Evolutionary conservation across 441 rosid species (phyloP).

Genomic region (Capsella rubella): DNA sequence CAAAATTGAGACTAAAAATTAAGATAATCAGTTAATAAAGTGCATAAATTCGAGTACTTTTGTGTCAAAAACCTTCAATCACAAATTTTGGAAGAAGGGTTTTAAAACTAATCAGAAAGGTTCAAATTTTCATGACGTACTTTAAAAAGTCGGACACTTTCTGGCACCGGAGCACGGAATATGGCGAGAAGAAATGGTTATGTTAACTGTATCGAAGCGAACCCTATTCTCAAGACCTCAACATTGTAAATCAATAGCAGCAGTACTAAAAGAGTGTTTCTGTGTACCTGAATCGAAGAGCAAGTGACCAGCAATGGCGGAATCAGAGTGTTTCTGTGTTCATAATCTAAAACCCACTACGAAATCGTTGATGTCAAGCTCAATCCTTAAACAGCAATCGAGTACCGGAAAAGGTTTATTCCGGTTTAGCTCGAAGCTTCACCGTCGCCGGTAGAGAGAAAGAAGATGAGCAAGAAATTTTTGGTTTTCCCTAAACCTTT

Average conservation of each 20-base stretch:
- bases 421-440: slow-evolving; percentile 16
- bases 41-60: not conserved
- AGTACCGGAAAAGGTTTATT: not conserved
- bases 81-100: not conserved
- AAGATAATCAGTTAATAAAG: not conserved
- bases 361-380: too few relatives aligned
- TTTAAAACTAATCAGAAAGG: slow-evolving; percentile 1
- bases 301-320: too few relatives aligned
- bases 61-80: slow-evolving; percentile 3
- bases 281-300: too few relatives aligned
- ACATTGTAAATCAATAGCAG: too few relatives aligned
- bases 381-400: too few relatives aligned
- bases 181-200: not conserved
- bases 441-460: slow-evolving; percentile 1
- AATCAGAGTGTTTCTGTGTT: too few relatives aligned
- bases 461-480: not conserved
- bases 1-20: not conserved
- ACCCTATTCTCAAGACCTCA: not conserved
- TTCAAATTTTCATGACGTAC: not conserved
- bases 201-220: not conserved
- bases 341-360: too few relatives aligned
- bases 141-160: slow-evolving; percentile 6
- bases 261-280: too few relatives aligned
- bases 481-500: slow-evolving; percentile 3
- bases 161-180: not conserved